phyloP scores from a whole-genome alignment of 371 early-diverging fungal species.

The Lichtheimia hyalospora region DNA sequence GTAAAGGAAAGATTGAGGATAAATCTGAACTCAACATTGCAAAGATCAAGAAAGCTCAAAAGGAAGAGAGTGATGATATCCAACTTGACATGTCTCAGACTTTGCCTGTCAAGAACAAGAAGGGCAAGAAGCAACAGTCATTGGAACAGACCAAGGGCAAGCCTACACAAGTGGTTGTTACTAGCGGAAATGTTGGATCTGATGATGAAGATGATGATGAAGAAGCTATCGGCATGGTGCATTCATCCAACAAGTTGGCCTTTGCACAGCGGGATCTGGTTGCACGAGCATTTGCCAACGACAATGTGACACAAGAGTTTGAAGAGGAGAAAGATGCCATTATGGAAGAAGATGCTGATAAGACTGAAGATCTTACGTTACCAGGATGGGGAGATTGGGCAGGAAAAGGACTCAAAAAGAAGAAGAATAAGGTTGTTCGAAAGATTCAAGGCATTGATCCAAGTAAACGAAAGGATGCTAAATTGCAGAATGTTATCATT shows the following conservation, averaged over 20 bases:
- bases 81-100: slow-evolving; percentile 53
- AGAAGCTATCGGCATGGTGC: slow-evolving; percentile 42
- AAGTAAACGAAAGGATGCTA: slow-evolving; percentile 76
- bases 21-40: slow-evolving; percentile 61
- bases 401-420: slow-evolving; percentile 69
- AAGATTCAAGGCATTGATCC: slow-evolving; percentile 63
- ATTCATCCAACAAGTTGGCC: slow-evolving; percentile 48
- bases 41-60: slow-evolving; percentile 53
- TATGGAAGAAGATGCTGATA: slow-evolving; percentile 72
- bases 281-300: slow-evolving; percentile 91
- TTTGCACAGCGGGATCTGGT: slow-evolving; percentile 87
- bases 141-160: slow-evolving; percentile 2
- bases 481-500: slow-evolving; percentile 87
- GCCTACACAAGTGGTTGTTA: slow-evolving; percentile 12
- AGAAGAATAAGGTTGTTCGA: slow-evolving; percentile 45
- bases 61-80: slow-evolving; percentile 54
- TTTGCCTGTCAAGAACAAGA: neutral
- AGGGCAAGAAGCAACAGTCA: neutral
- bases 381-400: slow-evolving; percentile 97
- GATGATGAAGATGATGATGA: slow-evolving; percentile 28
- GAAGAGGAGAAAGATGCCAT: slow-evolving; percentile 77
- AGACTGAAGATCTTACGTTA: slow-evolving; percentile 79
- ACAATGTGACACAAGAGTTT: slow-evolving; percentile 88
- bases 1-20: slow-evolving; percentile 50
- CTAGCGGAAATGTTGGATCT: slow-evolving; percentile 13